Evolutionary conservation across 83 land plant species (phyloP).

Genomic region (Picea engelmannii): DNA sequence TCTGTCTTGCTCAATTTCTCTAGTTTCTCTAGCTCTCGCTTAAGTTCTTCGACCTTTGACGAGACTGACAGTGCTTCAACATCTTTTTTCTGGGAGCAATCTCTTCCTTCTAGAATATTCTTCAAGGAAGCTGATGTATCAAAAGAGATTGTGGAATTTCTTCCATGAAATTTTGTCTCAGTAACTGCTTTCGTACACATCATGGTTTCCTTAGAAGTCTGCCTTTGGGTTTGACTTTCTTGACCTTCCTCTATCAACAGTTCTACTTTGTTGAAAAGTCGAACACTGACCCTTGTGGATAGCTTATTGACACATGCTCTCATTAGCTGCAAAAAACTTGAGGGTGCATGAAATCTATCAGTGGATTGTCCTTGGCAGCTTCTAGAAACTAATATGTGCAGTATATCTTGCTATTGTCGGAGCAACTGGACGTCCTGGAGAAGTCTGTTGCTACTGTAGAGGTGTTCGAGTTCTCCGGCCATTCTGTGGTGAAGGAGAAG

Average conservation of each 20-base stretch:
- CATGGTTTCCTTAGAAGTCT: neutral
- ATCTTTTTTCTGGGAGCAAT: slow-evolving; percentile 48
- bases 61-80: slow-evolving; percentile 63
- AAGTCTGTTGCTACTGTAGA: slow-evolving; percentile 48
- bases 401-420: slow-evolving; percentile 53
- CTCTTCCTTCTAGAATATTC: neutral
- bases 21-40: slow-evolving; percentile 53
- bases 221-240: neutral
- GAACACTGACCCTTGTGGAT: neutral
- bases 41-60: slow-evolving; percentile 65
- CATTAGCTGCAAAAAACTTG: no score
- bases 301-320: no score
- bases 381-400: no score
- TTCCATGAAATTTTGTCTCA: slow-evolving; percentile 9
- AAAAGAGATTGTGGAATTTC: neutral
- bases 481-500: slow-evolving; percentile 28
- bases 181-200: slow-evolving; percentile 2
- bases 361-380: no score
- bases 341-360: no score
- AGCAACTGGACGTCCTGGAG: slow-evolving; percentile 2
- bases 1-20: slow-evolving; percentile 52
- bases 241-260: neutral
- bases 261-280: neutral
- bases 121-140: neutral
- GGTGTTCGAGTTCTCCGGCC: slow-evolving; percentile 28